Evolutionary conservation across 2,329 filamentous ascomycete genomes (phyloP), one percentile per base, ranked within the genome.

Genomic region (Ceratocystis harringtonii): DNA sequence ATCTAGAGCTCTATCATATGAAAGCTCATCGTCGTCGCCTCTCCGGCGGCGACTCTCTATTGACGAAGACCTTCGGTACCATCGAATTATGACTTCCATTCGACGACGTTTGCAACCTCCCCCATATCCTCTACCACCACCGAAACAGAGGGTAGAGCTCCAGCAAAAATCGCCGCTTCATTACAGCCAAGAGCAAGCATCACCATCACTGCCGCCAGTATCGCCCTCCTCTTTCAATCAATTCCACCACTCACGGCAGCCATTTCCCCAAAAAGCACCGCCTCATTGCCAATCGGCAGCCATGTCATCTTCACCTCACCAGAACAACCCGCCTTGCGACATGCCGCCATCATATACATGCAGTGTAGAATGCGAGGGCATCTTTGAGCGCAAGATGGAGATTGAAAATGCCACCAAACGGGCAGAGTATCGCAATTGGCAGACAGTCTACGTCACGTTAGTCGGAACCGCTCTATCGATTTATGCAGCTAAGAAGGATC

Each of bases 401-500:
- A 79, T 88, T 65, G 80, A 84, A 68, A 80, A 84, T 66, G 82
- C 84, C 5, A 85, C 83, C 69, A 83, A 85, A 71, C 76, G 82
- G 58, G 81, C 85, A 55, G 77, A 81, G 68, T 80, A 85, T 70
- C 80, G 85, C 55, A 81, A 83, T 69, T 89, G 86, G 86, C 78
- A 79, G 69, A 78, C 82, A 65, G 80, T 83, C 25, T 86, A 84
- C 68, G 83, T 84, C 19, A 78, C 83, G 5, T 77, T 91, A 32
- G 81, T 83, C 70, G 88, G 88, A 8, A 90, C 88, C 0, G 81
- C 85, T 50, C 78, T 91, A 69, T 81, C 80, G 71, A 76, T 91
- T 32, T 79, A 89, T 75, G 79, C 81, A 63, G 78, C 81, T 64
- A 88, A 87, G 74, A 80, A 80, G 69, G 78, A 81, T 63, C 78